Percentiles rank a stretch among this genome's conserved stretches.
Conservation (phyloP, 2,329 filamentous ascomycete genomes). For the Xylaria sp. region DNA sequence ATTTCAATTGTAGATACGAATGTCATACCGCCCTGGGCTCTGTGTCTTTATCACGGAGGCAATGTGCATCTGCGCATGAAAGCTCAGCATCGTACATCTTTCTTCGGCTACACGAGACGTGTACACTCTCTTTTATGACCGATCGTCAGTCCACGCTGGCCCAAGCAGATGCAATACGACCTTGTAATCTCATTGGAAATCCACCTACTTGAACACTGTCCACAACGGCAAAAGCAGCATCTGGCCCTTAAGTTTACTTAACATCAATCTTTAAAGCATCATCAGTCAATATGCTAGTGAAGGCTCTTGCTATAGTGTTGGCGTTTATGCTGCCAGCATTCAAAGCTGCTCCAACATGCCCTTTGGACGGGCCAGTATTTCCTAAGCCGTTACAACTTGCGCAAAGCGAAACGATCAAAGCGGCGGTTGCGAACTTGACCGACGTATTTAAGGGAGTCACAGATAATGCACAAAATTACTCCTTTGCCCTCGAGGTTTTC, state of each 20-base stretch:
- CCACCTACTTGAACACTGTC: neutral
- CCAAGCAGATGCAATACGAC: neutral
- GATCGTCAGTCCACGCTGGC: too few relatives aligned
- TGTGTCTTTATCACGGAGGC: neutral
- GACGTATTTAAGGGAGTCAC: constrained; percentile 41
- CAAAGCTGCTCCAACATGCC: constrained; percentile 41
- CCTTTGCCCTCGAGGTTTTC: constrained; percentile 54
- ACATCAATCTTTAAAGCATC: neutral
- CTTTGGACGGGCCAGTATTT: constrained; percentile 46
- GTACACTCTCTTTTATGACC: neutral
- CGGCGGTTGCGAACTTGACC: constrained; percentile 42
- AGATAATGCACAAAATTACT: constrained; percentile 45
- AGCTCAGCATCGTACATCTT: neutral
- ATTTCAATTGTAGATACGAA: neutral
- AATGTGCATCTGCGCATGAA: neutral
- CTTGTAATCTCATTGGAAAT: neutral
- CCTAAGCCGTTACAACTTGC: constrained; percentile 43
- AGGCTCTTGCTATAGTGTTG: constrained; percentile 14
- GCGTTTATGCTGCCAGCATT: constrained; percentile 32
- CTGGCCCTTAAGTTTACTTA: neutral
- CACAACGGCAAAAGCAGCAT: neutral
- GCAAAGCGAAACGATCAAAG: constrained; percentile 39
- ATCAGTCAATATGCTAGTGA: constrained; percentile 28
- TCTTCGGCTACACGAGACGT: neutral
- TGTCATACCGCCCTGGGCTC: neutral